phyloP scores from a whole-genome alignment of 1,284 basidiomycete species.

The Omphalotus olearius region DNA sequence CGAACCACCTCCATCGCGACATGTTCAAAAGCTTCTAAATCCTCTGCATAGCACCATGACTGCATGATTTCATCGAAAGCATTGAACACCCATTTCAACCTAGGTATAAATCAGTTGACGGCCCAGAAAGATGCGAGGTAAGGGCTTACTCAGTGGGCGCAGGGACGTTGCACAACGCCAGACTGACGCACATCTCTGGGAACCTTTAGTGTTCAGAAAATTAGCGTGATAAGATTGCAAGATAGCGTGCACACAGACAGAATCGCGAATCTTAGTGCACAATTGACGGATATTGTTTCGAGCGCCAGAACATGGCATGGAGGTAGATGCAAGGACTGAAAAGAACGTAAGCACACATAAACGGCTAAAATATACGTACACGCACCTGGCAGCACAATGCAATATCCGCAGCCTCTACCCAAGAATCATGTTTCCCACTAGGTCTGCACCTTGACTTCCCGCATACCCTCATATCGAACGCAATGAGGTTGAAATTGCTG shows the following conservation, averaged over 20 bases:
- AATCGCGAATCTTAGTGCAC: constrained; percentile 56
- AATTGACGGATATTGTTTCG: constrained; percentile 48
- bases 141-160: constrained; percentile 58
- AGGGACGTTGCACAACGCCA: constrained; percentile 66
- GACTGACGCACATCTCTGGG: constrained; percentile 64
- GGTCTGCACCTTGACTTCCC: constrained; percentile 56
- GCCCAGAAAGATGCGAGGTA: not conserved
- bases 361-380: constrained; percentile 11
- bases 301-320: constrained; percentile 65
- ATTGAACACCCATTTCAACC: constrained; percentile 53
- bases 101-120: constrained; percentile 22
- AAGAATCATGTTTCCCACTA: constrained; percentile 58
- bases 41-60: constrained; percentile 61
- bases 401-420: constrained; percentile 73
- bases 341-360: not conserved
- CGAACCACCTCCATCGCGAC: constrained; percentile 53
- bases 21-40: constrained; percentile 65
- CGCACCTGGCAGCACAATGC: constrained; percentile 60
- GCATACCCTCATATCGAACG: constrained; percentile 67
- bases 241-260: constrained; percentile 37
- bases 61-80: constrained; percentile 60
- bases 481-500: constrained; percentile 59
- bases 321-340: constrained; percentile 57
- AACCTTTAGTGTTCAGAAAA: constrained; percentile 38
- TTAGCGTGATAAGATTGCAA: not conserved